Conservation (phyloP, 305 asterid species). For the Fraxinus velutina region DNA sequence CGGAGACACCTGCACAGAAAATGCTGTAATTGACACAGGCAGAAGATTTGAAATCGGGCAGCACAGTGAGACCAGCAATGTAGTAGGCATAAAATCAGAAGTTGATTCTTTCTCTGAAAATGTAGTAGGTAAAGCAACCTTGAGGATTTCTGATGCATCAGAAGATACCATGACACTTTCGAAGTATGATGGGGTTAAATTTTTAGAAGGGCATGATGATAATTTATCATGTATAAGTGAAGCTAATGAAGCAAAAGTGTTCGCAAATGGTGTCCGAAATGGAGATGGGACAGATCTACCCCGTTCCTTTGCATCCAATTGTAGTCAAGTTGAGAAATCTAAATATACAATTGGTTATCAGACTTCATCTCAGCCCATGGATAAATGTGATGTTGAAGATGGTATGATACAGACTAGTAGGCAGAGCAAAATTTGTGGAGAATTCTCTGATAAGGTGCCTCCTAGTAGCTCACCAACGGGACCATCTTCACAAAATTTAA, state of each 20-base stretch:
- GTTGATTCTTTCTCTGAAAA: slow-evolving; percentile 53
- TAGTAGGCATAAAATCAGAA: slow-evolving; percentile 46
- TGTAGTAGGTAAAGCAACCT: slow-evolving; percentile 45
- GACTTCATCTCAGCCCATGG: slow-evolving; percentile 28
- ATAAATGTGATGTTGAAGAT: slow-evolving; percentile 34
- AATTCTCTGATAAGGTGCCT: slow-evolving; percentile 32
- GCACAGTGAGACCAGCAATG: slow-evolving; percentile 43
- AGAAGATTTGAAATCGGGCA: slow-evolving; percentile 39
- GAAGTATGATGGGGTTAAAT: slow-evolving; percentile 40
- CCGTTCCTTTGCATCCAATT: slow-evolving; percentile 16
- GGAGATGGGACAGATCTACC: slow-evolving; percentile 25
- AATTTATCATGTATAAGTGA: slow-evolving; percentile 50
- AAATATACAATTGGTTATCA: slow-evolving; percentile 5
- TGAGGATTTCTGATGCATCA: slow-evolving; percentile 49
- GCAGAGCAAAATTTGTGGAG: slow-evolving; percentile 28
- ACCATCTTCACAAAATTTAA: slow-evolving; percentile 27
- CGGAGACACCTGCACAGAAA: slow-evolving; percentile 56
- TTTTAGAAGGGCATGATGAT: slow-evolving; percentile 55
- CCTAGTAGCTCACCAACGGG: slow-evolving; percentile 30
- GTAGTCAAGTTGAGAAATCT: background rate
- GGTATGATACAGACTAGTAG: slow-evolving; percentile 30
- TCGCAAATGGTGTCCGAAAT: slow-evolving; percentile 11
- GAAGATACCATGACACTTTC: slow-evolving; percentile 43
- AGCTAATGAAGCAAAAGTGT: slow-evolving; percentile 36
- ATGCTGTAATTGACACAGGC: slow-evolving; percentile 28